A percentile compares a stretch with the other conserved stretches of the same genome.
These are phyloP conservation scores for Claviceps purpurea DNA, from an alignment of 2,329 filamentous ascomycete genomes.

Conservation along the genomic window DNA sequence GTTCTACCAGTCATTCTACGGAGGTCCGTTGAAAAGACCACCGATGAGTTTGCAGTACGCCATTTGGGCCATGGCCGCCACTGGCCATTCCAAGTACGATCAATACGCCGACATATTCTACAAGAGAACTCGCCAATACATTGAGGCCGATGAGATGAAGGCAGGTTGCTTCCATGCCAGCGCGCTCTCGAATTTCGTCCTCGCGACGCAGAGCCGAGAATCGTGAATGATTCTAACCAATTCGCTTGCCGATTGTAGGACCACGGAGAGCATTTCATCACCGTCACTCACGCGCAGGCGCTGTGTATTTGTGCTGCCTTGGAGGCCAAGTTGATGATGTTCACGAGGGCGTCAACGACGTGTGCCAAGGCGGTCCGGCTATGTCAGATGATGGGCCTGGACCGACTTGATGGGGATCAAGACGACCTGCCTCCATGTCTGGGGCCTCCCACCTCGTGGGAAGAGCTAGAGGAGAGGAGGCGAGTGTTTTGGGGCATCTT, in stretches of 20 bases:
- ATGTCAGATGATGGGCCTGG: slow-evolving; percentile 72
- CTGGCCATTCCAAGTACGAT: slow-evolving; percentile 58
- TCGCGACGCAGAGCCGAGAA: background rate
- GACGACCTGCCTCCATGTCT: slow-evolving; percentile 62
- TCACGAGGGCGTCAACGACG: slow-evolving; percentile 77
- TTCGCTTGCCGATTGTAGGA: slow-evolving; percentile 28
- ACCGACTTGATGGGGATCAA: slow-evolving; percentile 55
- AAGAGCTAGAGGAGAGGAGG: slow-evolving; percentile 61
- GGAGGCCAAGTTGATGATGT: slow-evolving; percentile 76
- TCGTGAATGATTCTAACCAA: background rate
- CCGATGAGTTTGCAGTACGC: slow-evolving; percentile 74
- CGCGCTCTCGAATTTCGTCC: background rate
- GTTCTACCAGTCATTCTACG: slow-evolving; percentile 62
- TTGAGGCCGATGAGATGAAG: slow-evolving; percentile 74
- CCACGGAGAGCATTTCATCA: slow-evolving; percentile 67
- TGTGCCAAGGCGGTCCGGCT: slow-evolving; percentile 57
- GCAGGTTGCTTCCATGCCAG: slow-evolving; percentile 17
- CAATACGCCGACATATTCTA: slow-evolving; percentile 69
- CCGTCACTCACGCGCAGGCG: slow-evolving; percentile 64
- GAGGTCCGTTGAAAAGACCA: slow-evolving; percentile 59
- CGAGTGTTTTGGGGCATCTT: slow-evolving; percentile 81
- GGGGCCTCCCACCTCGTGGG: slow-evolving; percentile 63
- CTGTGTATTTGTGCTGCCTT: slow-evolving; percentile 64
- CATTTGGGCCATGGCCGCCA: slow-evolving; percentile 73
- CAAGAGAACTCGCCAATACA: slow-evolving; percentile 65